These are phyloP conservation scores for Termitomyces sp. DNA, from an alignment of 768 basidiomycete species.

Conservation along the genomic window DNA sequence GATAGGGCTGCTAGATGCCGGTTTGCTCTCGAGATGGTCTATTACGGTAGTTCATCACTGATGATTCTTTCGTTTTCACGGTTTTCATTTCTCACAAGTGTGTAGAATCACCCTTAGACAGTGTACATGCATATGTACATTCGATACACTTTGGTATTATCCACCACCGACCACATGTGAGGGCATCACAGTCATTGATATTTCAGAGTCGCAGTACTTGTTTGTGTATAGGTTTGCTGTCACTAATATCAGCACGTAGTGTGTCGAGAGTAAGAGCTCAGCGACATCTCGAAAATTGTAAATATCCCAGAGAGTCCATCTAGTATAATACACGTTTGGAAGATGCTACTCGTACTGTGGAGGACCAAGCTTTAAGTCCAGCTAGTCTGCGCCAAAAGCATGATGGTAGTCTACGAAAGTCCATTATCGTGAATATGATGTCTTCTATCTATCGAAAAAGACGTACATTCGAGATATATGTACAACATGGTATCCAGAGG, in stretches of 20 bases:
- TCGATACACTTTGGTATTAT: too few relatives aligned
- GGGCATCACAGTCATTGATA: too few relatives aligned
- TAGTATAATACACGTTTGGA: neutral
- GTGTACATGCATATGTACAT: too few relatives aligned
- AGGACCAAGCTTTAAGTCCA: neutral
- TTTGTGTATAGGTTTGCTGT: too few relatives aligned
- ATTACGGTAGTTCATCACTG: conserved; percentile 28
- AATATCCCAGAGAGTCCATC: too few relatives aligned
- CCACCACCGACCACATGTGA: too few relatives aligned
- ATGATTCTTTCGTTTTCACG: neutral
- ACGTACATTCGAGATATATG: neutral
- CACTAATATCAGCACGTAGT: too few relatives aligned
- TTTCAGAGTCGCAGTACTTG: too few relatives aligned
- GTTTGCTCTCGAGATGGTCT: conserved; percentile 46
- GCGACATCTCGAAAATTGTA: too few relatives aligned
- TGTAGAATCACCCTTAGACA: too few relatives aligned
- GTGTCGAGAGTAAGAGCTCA: too few relatives aligned
- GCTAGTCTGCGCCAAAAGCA: neutral
- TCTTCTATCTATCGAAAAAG: neutral
- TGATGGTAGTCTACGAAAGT: too few relatives aligned
- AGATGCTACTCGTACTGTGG: neutral
- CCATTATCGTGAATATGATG: neutral
- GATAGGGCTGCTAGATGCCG: conserved; percentile 42
- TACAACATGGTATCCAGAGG: neutral
- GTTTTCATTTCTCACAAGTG: neutral